Conservation (phyloP, 2,329 filamentous ascomycete genomes). For the Colletotrichum sublineola region DNA sequence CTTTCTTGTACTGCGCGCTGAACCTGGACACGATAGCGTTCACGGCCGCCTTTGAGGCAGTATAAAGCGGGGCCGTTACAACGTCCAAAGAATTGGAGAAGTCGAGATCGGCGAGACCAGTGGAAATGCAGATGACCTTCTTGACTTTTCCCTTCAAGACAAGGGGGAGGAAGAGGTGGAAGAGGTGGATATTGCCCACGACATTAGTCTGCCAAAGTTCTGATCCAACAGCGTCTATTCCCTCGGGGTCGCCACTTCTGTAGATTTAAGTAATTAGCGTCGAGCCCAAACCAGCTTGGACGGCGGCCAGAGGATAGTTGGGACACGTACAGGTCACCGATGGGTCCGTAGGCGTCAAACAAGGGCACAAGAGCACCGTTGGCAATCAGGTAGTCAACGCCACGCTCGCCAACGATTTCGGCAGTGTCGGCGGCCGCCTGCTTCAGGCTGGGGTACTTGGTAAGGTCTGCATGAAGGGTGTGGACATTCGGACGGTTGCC, state of each 20-base stretch:
- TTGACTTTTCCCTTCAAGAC: slow-evolving; percentile 58
- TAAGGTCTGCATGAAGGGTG: slow-evolving; percentile 59
- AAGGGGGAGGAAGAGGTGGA: slow-evolving; percentile 66
- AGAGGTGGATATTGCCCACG: slow-evolving; percentile 64
- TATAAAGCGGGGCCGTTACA: slow-evolving; percentile 51
- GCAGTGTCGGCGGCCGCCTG: neutral
- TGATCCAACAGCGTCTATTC: slow-evolving; percentile 5
- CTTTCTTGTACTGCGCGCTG: slow-evolving; percentile 59
- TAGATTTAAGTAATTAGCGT: neutral
- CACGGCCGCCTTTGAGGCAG: slow-evolving; percentile 64
- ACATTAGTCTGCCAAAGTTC: slow-evolving; percentile 56
- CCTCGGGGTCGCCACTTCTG: neutral
- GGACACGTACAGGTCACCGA: neutral
- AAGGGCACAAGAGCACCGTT: neutral
- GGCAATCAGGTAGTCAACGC: neutral
- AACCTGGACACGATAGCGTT: slow-evolving; percentile 68
- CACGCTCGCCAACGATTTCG: neutral
- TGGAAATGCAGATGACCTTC: neutral
- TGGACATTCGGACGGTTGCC: slow-evolving; percentile 54
- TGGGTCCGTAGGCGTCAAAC: neutral
- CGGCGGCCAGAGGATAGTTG: neutral
- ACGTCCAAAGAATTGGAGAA: neutral
- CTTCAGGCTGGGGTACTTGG: slow-evolving; percentile 55
- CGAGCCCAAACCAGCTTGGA: neutral
- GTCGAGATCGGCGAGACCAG: neutral